Base-by-base conservation (phyloP, 257 asterid species). In the Asclepias syriaca region DNA sequence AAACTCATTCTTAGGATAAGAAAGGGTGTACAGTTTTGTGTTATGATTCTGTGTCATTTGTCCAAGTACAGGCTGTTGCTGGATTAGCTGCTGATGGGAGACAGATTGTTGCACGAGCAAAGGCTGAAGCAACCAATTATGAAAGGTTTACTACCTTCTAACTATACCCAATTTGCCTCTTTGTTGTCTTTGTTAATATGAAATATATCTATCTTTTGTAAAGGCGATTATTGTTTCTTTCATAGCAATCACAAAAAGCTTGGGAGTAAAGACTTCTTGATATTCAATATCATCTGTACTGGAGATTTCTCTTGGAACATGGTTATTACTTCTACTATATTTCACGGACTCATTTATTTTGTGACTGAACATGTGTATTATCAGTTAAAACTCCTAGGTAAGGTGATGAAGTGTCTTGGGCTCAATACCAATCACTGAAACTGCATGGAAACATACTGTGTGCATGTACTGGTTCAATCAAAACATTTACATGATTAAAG, bases 1-100 rank as follows among this genome's bases (percentile, higher is more conserved):
- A 10, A 58, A 27, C 1, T 63, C 22, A 63, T 63, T 14, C 8
- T 11, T 15, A 34, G 48, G 46, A 15, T 18, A 32, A 34, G 67
- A 63, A 63, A 32, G 14, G 46, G 48, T 11, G 14, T 15, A 14
- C 27, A 34, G 54, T 64, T 54, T 19, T 46, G 58, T 46, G 63
- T 72, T 58, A 8, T 43, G 6, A 58, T 78, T 71, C 10, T 54
- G 51, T 66, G 51, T 74, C 69, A 57, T 67, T 65, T 74, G 74
- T 74, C 71, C 65, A 43, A 63, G 51, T 73, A 64, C 73, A 92
- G 96, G 95, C 93, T 79, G 96, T 89, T 77, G 97, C 97, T 58
- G 97, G 97, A 61, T 79, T 92, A 68, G 97, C 97, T 78, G 97
- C 97, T 59, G 97, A 92, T 80, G 97, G 97, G 43, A 82, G 97